These are phyloP conservation scores for Diaporthe sp. DNA, from an alignment of 2,329 filamentous ascomycete species.

Conservation along the genomic window DNA sequence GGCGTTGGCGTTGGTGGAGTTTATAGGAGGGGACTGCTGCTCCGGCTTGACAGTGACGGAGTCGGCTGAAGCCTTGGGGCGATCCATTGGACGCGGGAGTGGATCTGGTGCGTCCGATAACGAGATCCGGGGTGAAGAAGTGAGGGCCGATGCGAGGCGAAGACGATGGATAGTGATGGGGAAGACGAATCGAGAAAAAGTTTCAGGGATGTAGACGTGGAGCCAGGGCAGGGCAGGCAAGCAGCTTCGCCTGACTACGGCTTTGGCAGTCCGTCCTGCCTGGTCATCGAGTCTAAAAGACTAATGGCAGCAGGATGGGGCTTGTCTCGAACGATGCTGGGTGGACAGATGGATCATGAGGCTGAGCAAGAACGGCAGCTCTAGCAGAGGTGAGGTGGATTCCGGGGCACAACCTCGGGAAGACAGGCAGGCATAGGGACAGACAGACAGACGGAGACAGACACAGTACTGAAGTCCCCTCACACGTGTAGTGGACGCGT, in stretches of 20 bases:
- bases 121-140: conserved; percentile 28
- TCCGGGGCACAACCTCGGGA: neutral
- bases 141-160: conserved; percentile 24
- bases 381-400: neutral
- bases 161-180: conserved; percentile 11
- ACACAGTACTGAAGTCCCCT: neutral
- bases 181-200: conserved; percentile 25
- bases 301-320: neutral
- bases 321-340: neutral
- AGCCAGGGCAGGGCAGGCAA: conserved; percentile 5
- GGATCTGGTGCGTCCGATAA: conserved; percentile 18
- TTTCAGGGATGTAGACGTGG: conserved; percentile 18
- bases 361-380: neutral
- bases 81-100: conserved; percentile 36
- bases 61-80: conserved; percentile 29
- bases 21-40: conserved; percentile 7
- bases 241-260: conserved; percentile 16
- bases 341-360: conserved; percentile 9
- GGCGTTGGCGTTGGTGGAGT: neutral
- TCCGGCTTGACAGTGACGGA: conserved; percentile 39
- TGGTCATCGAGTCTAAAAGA: conserved; percentile 20
- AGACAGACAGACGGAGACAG: neutral
- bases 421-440: neutral
- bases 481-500: conserved; percentile 9
- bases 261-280: neutral